These are phyloP conservation scores for Phialophora chinensis DNA, from an alignment of 2,329 filamentous ascomycete genomes.

Conservation along the genomic window DNA sequence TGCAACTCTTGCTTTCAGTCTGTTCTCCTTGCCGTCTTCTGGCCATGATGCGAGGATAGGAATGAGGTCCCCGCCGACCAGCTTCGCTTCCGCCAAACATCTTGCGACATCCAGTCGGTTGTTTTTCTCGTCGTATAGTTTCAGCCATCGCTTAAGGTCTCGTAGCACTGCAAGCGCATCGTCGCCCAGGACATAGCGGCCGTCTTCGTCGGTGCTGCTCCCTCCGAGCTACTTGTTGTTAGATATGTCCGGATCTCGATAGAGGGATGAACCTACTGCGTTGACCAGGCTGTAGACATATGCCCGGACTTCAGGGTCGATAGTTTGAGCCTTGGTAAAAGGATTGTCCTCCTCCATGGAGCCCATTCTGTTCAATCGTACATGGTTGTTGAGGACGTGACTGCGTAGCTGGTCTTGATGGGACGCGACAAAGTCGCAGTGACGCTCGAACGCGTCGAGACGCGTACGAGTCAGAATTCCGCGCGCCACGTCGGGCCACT, in stretches of 20 bases:
- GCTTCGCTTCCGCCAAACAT: constrained; percentile 87
- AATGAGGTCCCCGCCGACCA: constrained; percentile 87
- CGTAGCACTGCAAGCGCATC: constrained; percentile 90
- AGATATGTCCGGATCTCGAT: constrained; percentile 35
- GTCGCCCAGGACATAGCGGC: constrained; percentile 86
- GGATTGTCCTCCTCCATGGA: constrained; percentile 51
- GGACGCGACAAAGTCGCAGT: not conserved
- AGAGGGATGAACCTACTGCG: constrained; percentile 68
- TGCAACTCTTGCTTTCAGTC: constrained; percentile 77
- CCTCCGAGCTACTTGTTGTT: constrained; percentile 73
- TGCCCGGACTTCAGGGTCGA: constrained; percentile 90
- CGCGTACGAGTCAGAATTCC: constrained; percentile 11
- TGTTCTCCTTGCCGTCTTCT: constrained; percentile 72
- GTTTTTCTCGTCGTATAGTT: constrained; percentile 89
- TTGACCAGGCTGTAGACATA: constrained; percentile 93
- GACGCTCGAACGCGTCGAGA: not conserved
- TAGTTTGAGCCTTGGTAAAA: constrained; percentile 60
- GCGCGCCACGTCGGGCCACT: not conserved
- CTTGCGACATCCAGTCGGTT: constrained; percentile 94
- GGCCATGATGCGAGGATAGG: constrained; percentile 87
- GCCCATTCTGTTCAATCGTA: constrained; percentile 14
- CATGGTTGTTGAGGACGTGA: not conserved
- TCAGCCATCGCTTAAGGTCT: constrained; percentile 94
- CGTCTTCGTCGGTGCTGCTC: constrained; percentile 76
- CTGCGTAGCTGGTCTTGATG: not conserved